These are phyloP conservation scores for Starmerella powellii DNA, from an alignment of 805 yeast species.

Conservation along the genomic window DNA sequence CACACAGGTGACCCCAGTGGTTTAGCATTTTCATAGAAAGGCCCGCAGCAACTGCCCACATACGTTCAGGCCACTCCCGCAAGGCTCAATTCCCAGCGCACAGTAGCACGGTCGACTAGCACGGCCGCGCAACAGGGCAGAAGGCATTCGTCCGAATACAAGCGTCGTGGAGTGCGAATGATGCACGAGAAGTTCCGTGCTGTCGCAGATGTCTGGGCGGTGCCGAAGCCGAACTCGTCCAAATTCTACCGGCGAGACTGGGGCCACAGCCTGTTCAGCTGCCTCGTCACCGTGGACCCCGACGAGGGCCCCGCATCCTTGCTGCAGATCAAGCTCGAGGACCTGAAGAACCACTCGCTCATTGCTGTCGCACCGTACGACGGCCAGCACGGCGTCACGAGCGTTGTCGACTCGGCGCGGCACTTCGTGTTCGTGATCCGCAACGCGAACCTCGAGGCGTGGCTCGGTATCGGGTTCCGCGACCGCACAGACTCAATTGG, in stretches of 20 bases:
- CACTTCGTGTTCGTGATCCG: constrained; percentile 31
- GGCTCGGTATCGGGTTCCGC: constrained; percentile 34
- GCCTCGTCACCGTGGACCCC: constrained; percentile 16
- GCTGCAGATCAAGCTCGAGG: constrained; percentile 26
- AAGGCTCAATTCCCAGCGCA: no score
- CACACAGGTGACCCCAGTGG: no score
- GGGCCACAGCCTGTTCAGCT: constrained; percentile 13
- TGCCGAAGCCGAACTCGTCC: constrained; percentile 11
- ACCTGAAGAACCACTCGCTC: constrained; percentile 24
- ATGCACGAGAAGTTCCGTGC: constrained; percentile 9
- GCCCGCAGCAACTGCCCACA: no score
- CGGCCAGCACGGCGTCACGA: constrained; percentile 25
- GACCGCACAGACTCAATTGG: constrained; percentile 30
- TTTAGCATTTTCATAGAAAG: no score
- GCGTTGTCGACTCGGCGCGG: constrained; percentile 28
- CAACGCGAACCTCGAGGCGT: constrained; percentile 29
- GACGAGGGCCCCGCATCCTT: constrained; percentile 10
- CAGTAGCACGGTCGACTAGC: no score
- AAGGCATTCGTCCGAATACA: no score
- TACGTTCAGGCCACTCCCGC: no score
- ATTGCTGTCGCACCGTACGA: constrained; percentile 32
- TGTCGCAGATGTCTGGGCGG: constrained; percentile 15
- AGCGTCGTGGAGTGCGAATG: not conserved
- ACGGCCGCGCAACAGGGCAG: no score
- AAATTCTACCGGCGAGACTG: constrained; percentile 14